Evolutionary conservation across 106 monocot species (phyloP).

Genomic region (Dendrobium nobile): DNA sequence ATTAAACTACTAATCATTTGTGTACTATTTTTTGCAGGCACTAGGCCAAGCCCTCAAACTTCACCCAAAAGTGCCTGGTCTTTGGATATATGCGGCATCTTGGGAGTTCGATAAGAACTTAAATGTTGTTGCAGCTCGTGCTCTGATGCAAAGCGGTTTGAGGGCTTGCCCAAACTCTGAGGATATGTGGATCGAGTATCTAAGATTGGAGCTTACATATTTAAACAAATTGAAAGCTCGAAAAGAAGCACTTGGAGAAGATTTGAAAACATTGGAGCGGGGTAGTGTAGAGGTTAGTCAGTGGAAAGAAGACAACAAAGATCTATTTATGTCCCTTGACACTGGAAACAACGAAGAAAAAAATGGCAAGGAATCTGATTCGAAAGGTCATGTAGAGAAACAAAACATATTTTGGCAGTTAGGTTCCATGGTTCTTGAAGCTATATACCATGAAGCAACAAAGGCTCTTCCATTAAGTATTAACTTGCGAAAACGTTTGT

Average conservation of each 20-base stretch:
- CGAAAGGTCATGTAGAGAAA: constrained; percentile 26
- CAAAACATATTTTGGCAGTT: constrained; percentile 56
- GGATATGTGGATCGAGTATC: constrained; percentile 91
- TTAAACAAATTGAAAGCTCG: constrained; percentile 82
- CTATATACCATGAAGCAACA: constrained; percentile 53
- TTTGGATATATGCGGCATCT: constrained; percentile 96
- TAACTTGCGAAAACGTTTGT: constrained; percentile 45
- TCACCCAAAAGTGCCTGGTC: constrained; percentile 82
- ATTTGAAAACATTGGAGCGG: constrained; percentile 15
- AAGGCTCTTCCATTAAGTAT: constrained; percentile 52
- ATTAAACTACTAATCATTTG: not conserved
- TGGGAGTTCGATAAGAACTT: constrained; percentile 94
- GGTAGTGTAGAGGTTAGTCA: constrained; percentile 19
- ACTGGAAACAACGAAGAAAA: constrained; percentile 30
- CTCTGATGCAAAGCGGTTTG: constrained; percentile 85
- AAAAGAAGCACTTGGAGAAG: constrained; percentile 69
- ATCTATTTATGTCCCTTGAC: constrained; percentile 55
- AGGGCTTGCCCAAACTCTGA: constrained; percentile 77
- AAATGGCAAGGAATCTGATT: constrained; percentile 17
- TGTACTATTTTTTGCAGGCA: constrained; percentile 24
- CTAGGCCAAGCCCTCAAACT: constrained; percentile 69
- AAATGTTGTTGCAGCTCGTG: constrained; percentile 80
- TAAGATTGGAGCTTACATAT: constrained; percentile 94
- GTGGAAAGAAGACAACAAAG: constrained; percentile 73
- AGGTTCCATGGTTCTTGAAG: constrained; percentile 37